Percentiles rank a stretch among this genome's conserved stretches.
phyloP scores from a whole-genome alignment of 768 basidiomycete genomes.

The Rhizopogon rudus region DNA sequence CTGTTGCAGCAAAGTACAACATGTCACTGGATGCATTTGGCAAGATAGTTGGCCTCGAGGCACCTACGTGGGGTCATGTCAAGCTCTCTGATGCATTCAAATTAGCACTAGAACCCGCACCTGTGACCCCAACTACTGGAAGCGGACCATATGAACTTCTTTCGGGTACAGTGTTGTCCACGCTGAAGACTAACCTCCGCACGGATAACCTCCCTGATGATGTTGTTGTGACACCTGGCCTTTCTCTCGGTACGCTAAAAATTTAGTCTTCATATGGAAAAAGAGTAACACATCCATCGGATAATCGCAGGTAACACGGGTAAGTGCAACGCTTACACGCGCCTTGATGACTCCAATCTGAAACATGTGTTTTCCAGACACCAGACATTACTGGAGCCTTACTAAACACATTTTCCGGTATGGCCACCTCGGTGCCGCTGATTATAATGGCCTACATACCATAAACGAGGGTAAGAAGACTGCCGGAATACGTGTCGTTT shows the following conservation, averaged over 20 bases:
- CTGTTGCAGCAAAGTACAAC: constrained; percentile 30
- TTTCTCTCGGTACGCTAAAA: constrained; percentile 13
- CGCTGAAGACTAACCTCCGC: constrained; percentile 28
- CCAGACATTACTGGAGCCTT: constrained; percentile 40
- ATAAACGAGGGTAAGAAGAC: constrained; percentile 20
- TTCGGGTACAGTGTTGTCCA: constrained; percentile 40
- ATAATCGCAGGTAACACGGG: constrained; percentile 17
- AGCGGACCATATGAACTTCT: constrained; percentile 35
- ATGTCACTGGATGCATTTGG: constrained; percentile 39
- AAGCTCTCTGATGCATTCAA: constrained; percentile 32
- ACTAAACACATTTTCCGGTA: constrained; percentile 45
- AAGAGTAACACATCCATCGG: background rate
- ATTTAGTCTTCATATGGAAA: constrained; percentile 1
- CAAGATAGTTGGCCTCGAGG: constrained; percentile 16
- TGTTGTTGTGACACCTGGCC: constrained; percentile 33
- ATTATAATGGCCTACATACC: constrained; percentile 32
- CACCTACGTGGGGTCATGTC: constrained; percentile 30
- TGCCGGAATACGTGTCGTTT: background rate
- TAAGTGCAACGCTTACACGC: constrained; percentile 2
- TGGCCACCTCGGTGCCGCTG: constrained; percentile 23
- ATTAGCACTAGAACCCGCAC: constrained; percentile 34
- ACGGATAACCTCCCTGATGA: constrained; percentile 16
- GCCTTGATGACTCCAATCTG: constrained; percentile 11
- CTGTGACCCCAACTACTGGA: constrained; percentile 33
- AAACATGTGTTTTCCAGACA: constrained; percentile 29